These are phyloP conservation scores for Auxenochlorella pyrenoidosa DNA, from an alignment of 139 green algal genomes.

Conservation along the genomic window DNA sequence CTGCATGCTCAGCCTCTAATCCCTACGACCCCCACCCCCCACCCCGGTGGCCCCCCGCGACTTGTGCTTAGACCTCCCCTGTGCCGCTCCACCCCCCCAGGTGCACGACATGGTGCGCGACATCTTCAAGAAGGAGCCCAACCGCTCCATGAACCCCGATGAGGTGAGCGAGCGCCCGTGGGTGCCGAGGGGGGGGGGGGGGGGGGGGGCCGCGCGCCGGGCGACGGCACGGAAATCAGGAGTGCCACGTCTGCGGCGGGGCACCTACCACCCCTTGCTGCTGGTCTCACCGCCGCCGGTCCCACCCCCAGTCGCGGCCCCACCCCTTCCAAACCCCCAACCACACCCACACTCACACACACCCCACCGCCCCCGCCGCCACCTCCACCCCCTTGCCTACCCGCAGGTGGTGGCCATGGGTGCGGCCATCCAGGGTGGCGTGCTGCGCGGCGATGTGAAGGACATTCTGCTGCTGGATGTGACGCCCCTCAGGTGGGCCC, in stretches of 20 bases:
- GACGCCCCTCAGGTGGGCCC: constrained; percentile 64
- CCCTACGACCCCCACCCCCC: too few species aligned
- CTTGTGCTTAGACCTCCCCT: too few species aligned
- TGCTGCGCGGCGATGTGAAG: constrained; percentile 95
- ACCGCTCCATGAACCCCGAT: constrained; percentile 96
- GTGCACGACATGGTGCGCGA: constrained; percentile 92
- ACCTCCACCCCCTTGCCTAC: background rate
- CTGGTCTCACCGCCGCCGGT: background rate
- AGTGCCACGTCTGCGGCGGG: too few species aligned
- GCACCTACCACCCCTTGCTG: background rate
- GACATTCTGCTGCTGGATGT: constrained; percentile 99
- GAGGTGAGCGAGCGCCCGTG: constrained; percentile 70
- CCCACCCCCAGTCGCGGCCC: background rate
- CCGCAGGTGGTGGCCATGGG: constrained; percentile 92
- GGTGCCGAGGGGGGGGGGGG: too few species aligned
- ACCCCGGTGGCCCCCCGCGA: too few species aligned
- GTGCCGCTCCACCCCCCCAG: too few species aligned
- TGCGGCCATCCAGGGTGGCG: constrained; percentile 96
- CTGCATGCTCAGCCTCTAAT: too few species aligned
- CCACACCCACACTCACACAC: too few species aligned
- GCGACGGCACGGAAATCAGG: too few species aligned
- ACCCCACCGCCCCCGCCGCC: background rate
- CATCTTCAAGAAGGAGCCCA: constrained; percentile 94
- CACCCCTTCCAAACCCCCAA: background rate
- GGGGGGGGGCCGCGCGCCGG: too few species aligned